Base-by-base conservation (phyloP, 2,329 filamentous ascomycete genomes). In the Fusarium sp. region DNA sequence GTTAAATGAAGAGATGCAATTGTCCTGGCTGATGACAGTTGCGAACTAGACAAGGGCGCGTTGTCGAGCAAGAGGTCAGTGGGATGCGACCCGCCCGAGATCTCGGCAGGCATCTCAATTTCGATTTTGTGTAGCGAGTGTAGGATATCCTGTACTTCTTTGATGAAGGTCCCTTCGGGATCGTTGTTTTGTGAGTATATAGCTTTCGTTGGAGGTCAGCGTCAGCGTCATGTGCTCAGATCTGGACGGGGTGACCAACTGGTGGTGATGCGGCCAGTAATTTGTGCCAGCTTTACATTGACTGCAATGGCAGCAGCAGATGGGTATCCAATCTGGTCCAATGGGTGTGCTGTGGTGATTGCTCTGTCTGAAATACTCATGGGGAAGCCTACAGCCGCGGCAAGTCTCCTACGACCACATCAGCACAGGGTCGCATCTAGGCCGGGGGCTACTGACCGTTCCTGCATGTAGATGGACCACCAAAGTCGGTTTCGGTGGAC, bases 391-490 rank as follows among this genome's bases (percentile, higher is more conserved):
- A 59, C 63, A 16, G 66, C 63, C 20, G 66, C 66, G 5, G 66
- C 66, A 16, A 68, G 54, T 42, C 65, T 66, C 39, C 63, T 68
- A 18, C 23, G n/a, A 31, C 10, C 18, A n/a, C 13, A 11, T 64
- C 31, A 67, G 49, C n/a, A 11, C 4, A 18, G 6, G 7, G 7
- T 28, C 18, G 28, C 5, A 15, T 18, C 8, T 23, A 12, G 6
- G 20, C 24, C 8, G 21, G 39, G 20, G 21, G 15, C 4, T 18
- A 24, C 21, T 20, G 35, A 59, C 66, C 63, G 55, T 38, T 68
- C 63, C 12, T 68, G 63, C 66, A 66, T 68, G n/a, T 66, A 68
- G 4, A 68, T 37, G 2, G 58, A 58, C 66, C 63, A 68, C 63
- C 54, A 68, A 6, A 68, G 50, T 8, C 66, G 63, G 39, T 53